Evolutionary conservation across 2,329 filamentous ascomycete genomes (phyloP), one percentile per base, ranked within the genome.

Genomic region (Monilinia aucupariae): DNA sequence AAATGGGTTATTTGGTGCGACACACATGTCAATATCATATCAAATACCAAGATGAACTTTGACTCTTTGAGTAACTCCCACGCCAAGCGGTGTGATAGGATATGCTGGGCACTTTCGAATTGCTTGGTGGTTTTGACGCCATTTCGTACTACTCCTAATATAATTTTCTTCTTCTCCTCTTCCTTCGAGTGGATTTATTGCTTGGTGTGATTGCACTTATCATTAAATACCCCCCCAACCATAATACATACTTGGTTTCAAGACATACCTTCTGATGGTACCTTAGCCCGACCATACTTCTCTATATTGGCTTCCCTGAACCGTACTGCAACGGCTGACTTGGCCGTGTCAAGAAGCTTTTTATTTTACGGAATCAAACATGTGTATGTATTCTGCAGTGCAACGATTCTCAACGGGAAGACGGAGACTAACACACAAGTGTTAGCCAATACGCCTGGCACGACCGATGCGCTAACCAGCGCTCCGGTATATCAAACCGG

Each of bases 401-500:
- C 34, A 45, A 15, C 27, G 17, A 30, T 2, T 32, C 3, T 32
- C 2, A 32, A 43, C 10, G 5, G 17, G 5, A 9, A 37, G 27
- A 3, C 17, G 9, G 10, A 22, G 17, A 51, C 32, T 39, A 30
- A 60, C 10, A 52, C 15, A 43, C 32, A 51, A 22, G 2, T 10
- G 12, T 30, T 34, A 62, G 59, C 50, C 49, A 56, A 30, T 13
- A 48, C 32, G 25, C 41, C 39, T 62, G 55, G 41, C n/a, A 48
- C 51, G 3, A 61, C 50, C 20, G 50, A 61, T 56, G 59, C 59
- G 12, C 45, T 61, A 10, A 61, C 59, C 4, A 55, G 39, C 27
- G 30, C 39, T 39, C 59, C 51, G 15, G 49, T 62, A 30, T 49
- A 62, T 20, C 50, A 62, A 5, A 62, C 50, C 20, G 59, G 51